phyloP scores from a whole-genome alignment of 192 early-diverging fungal genomes.

The Spinellus fusiger region DNA sequence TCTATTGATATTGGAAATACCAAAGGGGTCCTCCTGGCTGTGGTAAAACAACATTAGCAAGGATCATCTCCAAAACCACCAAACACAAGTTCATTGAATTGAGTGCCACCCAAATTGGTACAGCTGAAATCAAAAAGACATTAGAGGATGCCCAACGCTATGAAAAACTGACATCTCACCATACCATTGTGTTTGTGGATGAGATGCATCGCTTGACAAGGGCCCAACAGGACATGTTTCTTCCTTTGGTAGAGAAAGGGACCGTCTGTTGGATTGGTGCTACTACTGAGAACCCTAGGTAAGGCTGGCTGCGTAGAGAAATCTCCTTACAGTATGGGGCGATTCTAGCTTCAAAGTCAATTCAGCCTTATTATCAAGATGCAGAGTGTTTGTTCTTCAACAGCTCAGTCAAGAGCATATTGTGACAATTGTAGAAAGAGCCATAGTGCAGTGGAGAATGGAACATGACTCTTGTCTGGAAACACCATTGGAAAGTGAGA shows the following conservation, averaged over 20 bases:
- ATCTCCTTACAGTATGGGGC: not conserved
- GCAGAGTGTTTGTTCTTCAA: constrained; percentile 69
- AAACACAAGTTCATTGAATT: constrained; percentile 43
- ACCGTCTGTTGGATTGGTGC: constrained; percentile 64
- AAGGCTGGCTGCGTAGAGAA: not conserved
- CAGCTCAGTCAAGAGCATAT: constrained; percentile 57
- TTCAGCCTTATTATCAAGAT: constrained; percentile 72
- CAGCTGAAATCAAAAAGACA: constrained; percentile 58
- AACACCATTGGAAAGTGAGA: constrained; percentile 23
- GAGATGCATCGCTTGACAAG: constrained; percentile 90
- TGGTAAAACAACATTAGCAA: constrained; percentile 30
- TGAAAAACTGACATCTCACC: constrained; percentile 44
- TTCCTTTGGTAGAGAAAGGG: constrained; percentile 74
- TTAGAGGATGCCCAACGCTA: constrained; percentile 65
- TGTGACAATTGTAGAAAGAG: constrained; percentile 53
- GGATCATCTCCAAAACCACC: constrained; percentile 45
- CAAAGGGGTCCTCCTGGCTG: constrained; percentile 30
- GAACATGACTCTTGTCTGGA: constrained; percentile 9
- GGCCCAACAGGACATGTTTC: constrained; percentile 81
- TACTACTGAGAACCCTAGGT: constrained; percentile 73
- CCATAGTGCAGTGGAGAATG: constrained; percentile 36
- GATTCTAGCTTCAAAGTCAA: constrained; percentile 63
- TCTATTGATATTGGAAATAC: not conserved
- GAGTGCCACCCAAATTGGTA: constrained; percentile 49
- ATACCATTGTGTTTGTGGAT: constrained; percentile 78